These are phyloP conservation scores for Asterella californica DNA, from an alignment of 225 moss, liverwort and hornwort genomes.

Conservation along the genomic window DNA sequence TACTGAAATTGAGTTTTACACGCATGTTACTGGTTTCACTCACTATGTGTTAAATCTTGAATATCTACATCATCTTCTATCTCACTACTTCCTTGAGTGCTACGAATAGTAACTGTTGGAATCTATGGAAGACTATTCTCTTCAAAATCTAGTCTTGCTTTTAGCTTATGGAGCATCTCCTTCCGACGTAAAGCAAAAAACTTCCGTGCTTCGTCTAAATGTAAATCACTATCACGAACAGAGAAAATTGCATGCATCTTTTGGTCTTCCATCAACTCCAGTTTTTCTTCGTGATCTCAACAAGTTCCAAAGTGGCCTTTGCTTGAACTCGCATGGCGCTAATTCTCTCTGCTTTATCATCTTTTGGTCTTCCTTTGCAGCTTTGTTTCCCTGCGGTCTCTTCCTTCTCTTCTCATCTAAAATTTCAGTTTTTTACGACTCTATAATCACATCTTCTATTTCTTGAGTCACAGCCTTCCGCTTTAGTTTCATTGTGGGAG, in stretches of 20 bases:
- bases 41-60: neutral
- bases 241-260: neutral
- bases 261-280: neutral
- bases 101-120: neutral
- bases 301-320: neutral
- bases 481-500: neutral
- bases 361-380: neutral
- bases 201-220: neutral
- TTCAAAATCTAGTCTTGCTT: neutral
- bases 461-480: neutral
- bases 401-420: neutral
- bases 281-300: neutral
- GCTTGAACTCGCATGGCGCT: neutral
- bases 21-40: neutral
- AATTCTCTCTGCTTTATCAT: neutral
- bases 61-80: neutral
- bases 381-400: neutral
- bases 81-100: neutral
- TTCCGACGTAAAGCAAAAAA: neutral
- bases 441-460: neutral
- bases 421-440: neutral
- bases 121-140: neutral
- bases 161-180: neutral
- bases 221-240: neutral
- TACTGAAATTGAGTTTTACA: neutral